Evolutionary conservation across 2,329 filamentous ascomycete genomes (phyloP), one percentile per base, ranked within the genome.

Genomic region (Colletotrichum sp.): DNA sequence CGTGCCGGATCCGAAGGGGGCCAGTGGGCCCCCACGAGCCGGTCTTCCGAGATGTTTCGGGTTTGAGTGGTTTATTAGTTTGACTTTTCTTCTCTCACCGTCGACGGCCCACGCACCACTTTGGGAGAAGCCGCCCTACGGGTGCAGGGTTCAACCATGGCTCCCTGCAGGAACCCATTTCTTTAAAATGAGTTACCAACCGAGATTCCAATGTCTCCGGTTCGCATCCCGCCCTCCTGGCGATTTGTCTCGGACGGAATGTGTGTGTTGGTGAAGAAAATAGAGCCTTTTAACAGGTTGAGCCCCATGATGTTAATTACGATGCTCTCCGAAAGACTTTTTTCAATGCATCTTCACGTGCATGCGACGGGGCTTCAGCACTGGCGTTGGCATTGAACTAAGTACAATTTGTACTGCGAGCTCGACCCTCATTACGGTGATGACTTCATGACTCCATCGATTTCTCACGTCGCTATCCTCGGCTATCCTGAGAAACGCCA

Each of bases 41-140:
- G 58, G 70, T 65, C 13, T 60, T 72, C 70, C 70, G 70, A 72
- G 8, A 26, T 55, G 70, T 72, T 68, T 72, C 70, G 55, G 64
- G 34, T 68, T 72, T 72, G 70, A 72, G 70, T 55, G 5, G 48
- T 61, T 68, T 30, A 61, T 68, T 28, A 52, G 1, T 61, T 72
- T 72, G n/a, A 55, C 64, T 72, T 63, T 72, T 57, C 16, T 36
- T 12, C 15, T 52, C n/a, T 34, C n/a, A 61, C 52, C 28, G 28
- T 15, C 26, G 10, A 36, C 36, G 70, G 70, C 18, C 36, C 21
- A 26, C 34, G 30, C 61, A 38, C 61, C 61, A 43, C 15, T 38
- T 64, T 38, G 43, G 61, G 61, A 13, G 21, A 64, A 64, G 61
- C 55, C 16, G 32, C n/a, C 32, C 24, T 26, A 21, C 8, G 21